Evolutionary conservation across 1,284 basidiomycete species (phyloP), one percentile per base, ranked within the genome.

Genomic region (Leccinum fallax): DNA sequence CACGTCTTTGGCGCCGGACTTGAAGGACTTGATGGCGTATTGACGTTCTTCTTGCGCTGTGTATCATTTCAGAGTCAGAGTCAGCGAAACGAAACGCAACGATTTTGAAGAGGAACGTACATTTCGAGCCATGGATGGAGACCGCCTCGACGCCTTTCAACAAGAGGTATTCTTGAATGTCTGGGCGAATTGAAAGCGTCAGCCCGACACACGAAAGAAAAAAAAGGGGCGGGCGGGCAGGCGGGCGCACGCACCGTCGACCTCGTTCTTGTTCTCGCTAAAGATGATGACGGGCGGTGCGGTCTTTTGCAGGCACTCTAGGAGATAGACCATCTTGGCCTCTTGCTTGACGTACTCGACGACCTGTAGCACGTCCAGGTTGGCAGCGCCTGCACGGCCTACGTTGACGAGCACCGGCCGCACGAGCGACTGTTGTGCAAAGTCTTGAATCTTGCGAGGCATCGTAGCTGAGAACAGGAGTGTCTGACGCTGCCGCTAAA

Each of bases 341-440:
- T 99, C 97, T 71, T 97, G 95, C 77, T 98, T 98, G 67, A 99
- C 97, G 70, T 97, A 98, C 77, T 99, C 97, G 24, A 99, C 95
- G 55, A 98, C 93, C 72, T 99, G 97, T 49, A 99, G 83, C 11
- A 99, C 94, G 73, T 98, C 96, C 75, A 99, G 79, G 75, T 96
- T 97, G 40, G 97, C 97, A 10, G 97, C 97, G 72, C 97, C 97
- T 1, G 97, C 97, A 71, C 97, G 90, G 38, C 97, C 97, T 49
- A 98, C 97, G 72, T 99, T 98, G 68, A 99, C 95, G 21, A 99
- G 82, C 13, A 99, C 84, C 0, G 97, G 97, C 67, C 89, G 86
- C 65, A 98, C 93, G 16, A 99, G 83, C 0, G 95, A 97, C 72
- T 96, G 93, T 67, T 95, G 93, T 1, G 97, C 97, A 76, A 99